phyloP scores from a whole-genome alignment of 768 basidiomycete species.

The Macrolepiota fuliginosa region DNA sequence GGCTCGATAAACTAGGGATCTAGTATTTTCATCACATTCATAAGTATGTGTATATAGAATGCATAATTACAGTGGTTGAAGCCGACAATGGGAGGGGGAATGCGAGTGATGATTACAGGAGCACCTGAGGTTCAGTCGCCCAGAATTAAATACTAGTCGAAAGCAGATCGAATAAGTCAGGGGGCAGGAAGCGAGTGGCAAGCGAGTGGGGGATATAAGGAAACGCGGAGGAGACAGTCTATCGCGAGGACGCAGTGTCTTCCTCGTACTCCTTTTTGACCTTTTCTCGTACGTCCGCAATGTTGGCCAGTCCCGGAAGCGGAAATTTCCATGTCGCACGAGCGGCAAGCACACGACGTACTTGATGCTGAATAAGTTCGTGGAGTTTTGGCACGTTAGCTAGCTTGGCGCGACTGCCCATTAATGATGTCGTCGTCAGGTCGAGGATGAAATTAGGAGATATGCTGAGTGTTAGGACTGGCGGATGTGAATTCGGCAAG shows the following conservation, averaged over 20 bases:
- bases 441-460: constrained; percentile 86
- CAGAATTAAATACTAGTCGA: not conserved
- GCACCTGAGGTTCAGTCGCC: not conserved
- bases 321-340: constrained; percentile 65
- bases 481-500: constrained; percentile 44
- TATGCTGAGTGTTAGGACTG: constrained; percentile 69
- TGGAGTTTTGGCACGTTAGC: constrained; percentile 97
- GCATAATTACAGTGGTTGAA: constrained; percentile 1
- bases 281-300: constrained; percentile 30
- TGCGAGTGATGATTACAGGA: not conserved
- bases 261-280: constrained; percentile 31
- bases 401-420: constrained; percentile 96
- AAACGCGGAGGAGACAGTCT: not conserved
- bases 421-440: constrained; percentile 84
- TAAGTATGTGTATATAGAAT: not conserved
- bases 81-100: not conserved
- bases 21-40: constrained; percentile 18
- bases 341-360: constrained; percentile 60
- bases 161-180: not conserved
- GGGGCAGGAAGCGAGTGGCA: not conserved
- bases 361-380: constrained; percentile 86
- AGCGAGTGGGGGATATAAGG: not conserved
- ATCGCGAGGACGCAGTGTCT: constrained; percentile 19
- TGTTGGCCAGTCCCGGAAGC: constrained; percentile 59
- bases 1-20: constrained; percentile 56